Conservation (phyloP, 2,329 filamentous ascomycete species). For the Diaporthe helianthi region DNA sequence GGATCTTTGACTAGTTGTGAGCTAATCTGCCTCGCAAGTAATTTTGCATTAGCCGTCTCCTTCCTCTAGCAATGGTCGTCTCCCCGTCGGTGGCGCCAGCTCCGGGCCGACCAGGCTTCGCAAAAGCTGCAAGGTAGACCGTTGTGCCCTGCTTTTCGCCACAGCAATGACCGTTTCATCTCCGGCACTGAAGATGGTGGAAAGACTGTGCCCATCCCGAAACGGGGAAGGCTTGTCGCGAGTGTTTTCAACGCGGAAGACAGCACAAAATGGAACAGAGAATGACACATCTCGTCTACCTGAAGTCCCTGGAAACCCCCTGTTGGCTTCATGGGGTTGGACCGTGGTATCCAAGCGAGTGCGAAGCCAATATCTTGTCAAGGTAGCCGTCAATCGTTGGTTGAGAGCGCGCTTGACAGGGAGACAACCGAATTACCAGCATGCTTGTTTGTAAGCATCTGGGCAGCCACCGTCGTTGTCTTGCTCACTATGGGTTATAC, state of each 20-base stretch:
- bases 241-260: neutral
- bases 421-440: neutral
- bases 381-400: neutral
- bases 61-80: neutral
- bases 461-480: slow-evolving; percentile 1
- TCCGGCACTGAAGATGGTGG: neutral
- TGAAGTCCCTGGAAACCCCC: neutral
- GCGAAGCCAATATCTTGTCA: slow-evolving; percentile 9
- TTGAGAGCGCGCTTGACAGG: neutral
- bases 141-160: neutral
- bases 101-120: neutral
- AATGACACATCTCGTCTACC: neutral
- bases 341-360: slow-evolving; percentile 14
- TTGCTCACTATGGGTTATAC: neutral
- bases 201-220: neutral
- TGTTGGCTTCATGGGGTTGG: neutral
- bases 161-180: neutral
- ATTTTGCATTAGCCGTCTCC: neutral
- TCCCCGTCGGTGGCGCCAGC: neutral
- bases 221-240: neutral
- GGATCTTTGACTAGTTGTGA: slow-evolving; percentile 5
- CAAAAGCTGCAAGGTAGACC: neutral
- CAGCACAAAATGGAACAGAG: neutral
- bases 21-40: neutral
- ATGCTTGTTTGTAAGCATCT: slow-evolving; percentile 13